These are phyloP conservation scores for Corymbia citriodora DNA, from an alignment of 441 rosid genomes.

Conservation along the genomic window DNA sequence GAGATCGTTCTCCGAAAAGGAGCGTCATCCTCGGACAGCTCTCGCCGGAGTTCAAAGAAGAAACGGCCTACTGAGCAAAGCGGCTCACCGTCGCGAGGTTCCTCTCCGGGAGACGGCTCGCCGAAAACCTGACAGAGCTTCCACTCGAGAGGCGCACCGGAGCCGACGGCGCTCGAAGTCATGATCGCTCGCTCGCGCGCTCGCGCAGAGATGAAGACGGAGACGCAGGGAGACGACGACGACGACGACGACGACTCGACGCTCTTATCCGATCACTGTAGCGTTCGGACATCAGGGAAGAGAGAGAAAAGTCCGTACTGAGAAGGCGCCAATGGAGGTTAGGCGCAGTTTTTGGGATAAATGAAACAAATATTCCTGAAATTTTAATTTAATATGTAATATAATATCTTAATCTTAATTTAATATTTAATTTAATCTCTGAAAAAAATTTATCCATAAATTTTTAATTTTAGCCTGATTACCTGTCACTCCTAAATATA, in stretches of 20 bases:
- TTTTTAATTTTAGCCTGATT: too few relatives aligned
- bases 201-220: not conserved
- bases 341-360: too few relatives aligned
- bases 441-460: too few relatives aligned
- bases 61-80: not conserved
- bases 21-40: not conserved
- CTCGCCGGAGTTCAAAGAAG: not conserved
- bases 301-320: not conserved
- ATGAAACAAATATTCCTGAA: too few relatives aligned
- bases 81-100: conserved; percentile 45
- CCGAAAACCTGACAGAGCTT: conserved; percentile 68
- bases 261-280: not conserved
- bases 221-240: not conserved
- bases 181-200: conserved; percentile 1
- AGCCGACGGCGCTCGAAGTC: conserved; percentile 12
- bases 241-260: not conserved
- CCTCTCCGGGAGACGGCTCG: conserved; percentile 45
- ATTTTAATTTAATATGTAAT: too few relatives aligned
- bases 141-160: conserved; percentile 35
- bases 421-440: too few relatives aligned
- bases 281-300: not conserved
- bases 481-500: too few relatives aligned
- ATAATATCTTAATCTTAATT: too few relatives aligned
- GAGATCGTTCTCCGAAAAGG: not conserved
- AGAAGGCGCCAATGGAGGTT: not conserved